Conservation (phyloP, 306 rosid species). For the Rosa lucieae region DNA sequence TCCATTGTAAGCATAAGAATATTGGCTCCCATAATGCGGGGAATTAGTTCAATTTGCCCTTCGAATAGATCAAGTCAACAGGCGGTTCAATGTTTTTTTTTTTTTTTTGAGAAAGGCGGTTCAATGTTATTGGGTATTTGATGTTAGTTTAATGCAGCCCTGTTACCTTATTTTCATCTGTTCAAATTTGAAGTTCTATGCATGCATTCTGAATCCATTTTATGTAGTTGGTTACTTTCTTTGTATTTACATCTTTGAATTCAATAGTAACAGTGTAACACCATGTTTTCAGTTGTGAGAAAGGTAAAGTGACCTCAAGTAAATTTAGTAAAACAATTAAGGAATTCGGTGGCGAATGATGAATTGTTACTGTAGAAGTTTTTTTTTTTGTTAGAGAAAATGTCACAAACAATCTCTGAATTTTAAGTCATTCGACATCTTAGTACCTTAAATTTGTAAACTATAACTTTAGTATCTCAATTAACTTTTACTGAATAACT, state of each 20-base stretch:
- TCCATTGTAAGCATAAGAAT: not conserved
- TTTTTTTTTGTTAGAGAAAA: too few species aligned
- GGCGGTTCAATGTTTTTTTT: not conserved
- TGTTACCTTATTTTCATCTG: not conserved
- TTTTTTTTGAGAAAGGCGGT: not conserved
- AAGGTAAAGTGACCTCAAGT: not conserved
- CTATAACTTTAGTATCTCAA: too few species aligned
- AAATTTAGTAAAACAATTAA: not conserved
- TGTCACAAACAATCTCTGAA: too few species aligned
- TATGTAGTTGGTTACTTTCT: not conserved
- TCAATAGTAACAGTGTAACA: too few species aligned
- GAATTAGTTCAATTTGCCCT: not conserved
- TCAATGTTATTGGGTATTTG: not conserved
- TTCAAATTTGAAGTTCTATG: not conserved
- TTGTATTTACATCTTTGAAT: not conserved
- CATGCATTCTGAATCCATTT: not conserved
- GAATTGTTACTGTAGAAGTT: too few species aligned
- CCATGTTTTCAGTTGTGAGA: not conserved
- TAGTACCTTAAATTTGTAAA: too few species aligned
- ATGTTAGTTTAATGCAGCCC: not conserved
- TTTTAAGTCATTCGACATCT: too few species aligned
- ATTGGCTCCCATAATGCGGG: not conserved
- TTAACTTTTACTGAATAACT: too few species aligned
- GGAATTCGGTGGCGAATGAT: too few species aligned
- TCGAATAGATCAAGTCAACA: not conserved